phyloP scores from a whole-genome alignment of 345 rosid genomes.

The Eucalyptus globulus region DNA sequence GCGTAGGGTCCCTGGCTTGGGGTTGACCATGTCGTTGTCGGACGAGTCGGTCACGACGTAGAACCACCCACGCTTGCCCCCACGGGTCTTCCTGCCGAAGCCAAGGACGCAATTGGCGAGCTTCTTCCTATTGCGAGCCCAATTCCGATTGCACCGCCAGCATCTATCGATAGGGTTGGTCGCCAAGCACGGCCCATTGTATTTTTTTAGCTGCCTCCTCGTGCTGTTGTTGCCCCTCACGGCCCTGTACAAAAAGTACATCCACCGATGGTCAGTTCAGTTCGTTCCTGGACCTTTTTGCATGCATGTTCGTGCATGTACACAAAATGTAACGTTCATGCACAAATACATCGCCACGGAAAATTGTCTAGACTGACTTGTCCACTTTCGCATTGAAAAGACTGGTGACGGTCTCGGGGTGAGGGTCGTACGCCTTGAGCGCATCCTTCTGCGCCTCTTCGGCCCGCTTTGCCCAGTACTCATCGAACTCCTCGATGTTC shows the following conservation, averaged over 20 bases:
- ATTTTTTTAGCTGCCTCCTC: constrained; percentile 24
- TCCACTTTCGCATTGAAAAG: constrained; percentile 24
- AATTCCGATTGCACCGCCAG: constrained; percentile 65
- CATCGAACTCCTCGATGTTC: constrained; percentile 27
- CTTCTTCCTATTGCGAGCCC: constrained; percentile 45
- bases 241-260: background rate
- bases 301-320: background rate
- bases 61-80: constrained; percentile 45
- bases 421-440: constrained; percentile 25
- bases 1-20: constrained; percentile 45
- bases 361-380: constrained; percentile 10
- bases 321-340: background rate
- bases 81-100: constrained; percentile 47
- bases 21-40: constrained; percentile 48
- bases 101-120: constrained; percentile 54
- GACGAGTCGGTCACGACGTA: constrained; percentile 53
- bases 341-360: background rate
- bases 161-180: constrained; percentile 82
- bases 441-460: constrained; percentile 16
- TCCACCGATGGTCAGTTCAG: background rate
- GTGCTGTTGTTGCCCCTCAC: constrained; percentile 17
- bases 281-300: background rate
- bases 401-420: constrained; percentile 37
- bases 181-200: constrained; percentile 38
- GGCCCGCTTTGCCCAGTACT: constrained; percentile 42